These are phyloP conservation scores for Globisporangium perplexum DNA, from an alignment of 352 stramenopile genomes.

Conservation along the genomic window DNA sequence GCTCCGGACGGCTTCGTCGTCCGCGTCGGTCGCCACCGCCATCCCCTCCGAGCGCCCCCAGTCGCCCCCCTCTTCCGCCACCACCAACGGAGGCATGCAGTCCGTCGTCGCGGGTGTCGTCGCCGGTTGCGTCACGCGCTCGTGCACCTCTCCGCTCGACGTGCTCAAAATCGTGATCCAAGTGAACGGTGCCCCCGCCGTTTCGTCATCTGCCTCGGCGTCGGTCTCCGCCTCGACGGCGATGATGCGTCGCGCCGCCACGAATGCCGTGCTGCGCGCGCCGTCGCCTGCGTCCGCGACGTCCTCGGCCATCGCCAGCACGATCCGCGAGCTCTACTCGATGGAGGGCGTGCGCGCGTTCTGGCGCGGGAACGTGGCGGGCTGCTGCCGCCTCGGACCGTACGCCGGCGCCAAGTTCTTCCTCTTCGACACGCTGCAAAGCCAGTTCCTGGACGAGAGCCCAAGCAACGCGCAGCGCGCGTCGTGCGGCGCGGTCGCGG, in stretches of 20 bases:
- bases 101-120: constrained; percentile 70
- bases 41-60: not conserved
- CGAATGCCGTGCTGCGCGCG: constrained; percentile 2
- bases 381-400: constrained; percentile 69
- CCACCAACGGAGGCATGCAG: constrained; percentile 26
- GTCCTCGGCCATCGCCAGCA: constrained; percentile 35
- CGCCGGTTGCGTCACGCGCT: constrained; percentile 75
- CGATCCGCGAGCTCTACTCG: constrained; percentile 53
- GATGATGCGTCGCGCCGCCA: not conserved
- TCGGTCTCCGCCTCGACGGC: not conserved
- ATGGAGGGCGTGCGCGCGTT: constrained; percentile 67
- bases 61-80: no score
- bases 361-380: constrained; percentile 72
- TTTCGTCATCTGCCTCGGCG: constrained; percentile 1
- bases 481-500: constrained; percentile 7
- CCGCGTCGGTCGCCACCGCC: not conserved
- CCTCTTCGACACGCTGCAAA: constrained; percentile 65
- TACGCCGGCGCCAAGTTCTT: constrained; percentile 83
- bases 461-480: constrained; percentile 2
- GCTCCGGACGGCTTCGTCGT: no score
- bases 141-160: constrained; percentile 74
- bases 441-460: constrained; percentile 30
- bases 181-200: constrained; percentile 40
- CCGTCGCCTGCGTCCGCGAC: constrained; percentile 5
- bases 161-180: constrained; percentile 86